These are phyloP conservation scores for Globisporangium middletonii DNA, from an alignment of 352 stramenopile species.

Conservation along the genomic window DNA sequence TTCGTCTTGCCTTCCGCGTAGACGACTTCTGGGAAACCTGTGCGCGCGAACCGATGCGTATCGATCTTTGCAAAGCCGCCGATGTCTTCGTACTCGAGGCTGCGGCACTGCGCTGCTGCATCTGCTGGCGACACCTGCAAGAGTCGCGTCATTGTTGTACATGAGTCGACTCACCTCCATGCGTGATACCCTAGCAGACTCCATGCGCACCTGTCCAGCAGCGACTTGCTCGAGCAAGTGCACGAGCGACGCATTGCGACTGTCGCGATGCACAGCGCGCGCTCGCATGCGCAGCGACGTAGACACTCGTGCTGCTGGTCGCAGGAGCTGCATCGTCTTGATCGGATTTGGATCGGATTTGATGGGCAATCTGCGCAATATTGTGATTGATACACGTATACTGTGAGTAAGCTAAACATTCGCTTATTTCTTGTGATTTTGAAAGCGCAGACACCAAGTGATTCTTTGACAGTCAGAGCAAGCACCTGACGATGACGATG, in stretches of 20 bases:
- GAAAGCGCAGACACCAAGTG: not conserved
- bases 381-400: not conserved
- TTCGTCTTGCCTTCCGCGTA: constrained; percentile 93
- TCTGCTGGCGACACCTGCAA: constrained; percentile 21
- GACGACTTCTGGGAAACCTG: constrained; percentile 94
- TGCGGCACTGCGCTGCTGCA: constrained; percentile 21
- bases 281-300: not conserved
- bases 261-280: not conserved
- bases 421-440: not conserved
- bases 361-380: not conserved
- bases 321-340: not conserved
- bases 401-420: not conserved
- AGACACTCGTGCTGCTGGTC: not conserved
- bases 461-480: not conserved
- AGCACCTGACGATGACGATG: not conserved
- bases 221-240: constrained; percentile 53
- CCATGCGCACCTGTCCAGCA: constrained; percentile 29
- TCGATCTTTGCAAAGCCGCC: constrained; percentile 83
- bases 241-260: constrained; percentile 8
- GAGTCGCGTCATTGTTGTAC: not conserved
- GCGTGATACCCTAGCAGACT: not conserved
- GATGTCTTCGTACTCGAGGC: constrained; percentile 46
- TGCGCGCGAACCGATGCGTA: constrained; percentile 78
- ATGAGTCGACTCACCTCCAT: not conserved
- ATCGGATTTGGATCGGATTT: not conserved